phyloP scores from a whole-genome alignment of 139 green algal genomes.

The Tetradesmus lagerheimii region DNA sequence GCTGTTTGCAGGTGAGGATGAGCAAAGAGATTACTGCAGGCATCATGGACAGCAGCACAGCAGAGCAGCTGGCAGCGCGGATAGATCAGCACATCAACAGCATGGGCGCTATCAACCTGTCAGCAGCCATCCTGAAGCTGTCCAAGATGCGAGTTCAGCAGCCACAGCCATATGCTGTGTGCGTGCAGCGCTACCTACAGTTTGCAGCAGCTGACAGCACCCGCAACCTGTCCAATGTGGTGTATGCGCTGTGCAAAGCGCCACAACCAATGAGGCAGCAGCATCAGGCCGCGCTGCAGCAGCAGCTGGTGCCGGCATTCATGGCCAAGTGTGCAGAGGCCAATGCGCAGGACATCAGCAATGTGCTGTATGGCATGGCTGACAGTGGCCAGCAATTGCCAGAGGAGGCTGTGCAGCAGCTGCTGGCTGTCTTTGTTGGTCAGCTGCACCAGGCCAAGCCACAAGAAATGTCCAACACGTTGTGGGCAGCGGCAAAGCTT shows the following conservation, averaged over 20 bases:
- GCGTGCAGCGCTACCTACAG: background rate
- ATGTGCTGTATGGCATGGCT: background rate
- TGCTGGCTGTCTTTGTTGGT: background rate
- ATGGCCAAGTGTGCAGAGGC: background rate
- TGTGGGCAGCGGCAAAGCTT: too few species aligned
- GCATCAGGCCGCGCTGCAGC: background rate
- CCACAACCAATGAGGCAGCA: background rate
- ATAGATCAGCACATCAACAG: background rate
- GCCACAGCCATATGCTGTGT: background rate
- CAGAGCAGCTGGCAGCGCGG: background rate
- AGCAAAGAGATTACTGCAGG: too few species aligned
- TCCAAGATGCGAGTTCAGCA: background rate
- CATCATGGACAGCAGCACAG: too few species aligned
- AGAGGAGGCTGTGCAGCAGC: conserved; percentile 1
- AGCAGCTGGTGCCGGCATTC: background rate
- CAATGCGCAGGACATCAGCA: background rate
- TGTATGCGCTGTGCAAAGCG: background rate
- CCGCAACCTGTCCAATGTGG: background rate
- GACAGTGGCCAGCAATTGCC: background rate
- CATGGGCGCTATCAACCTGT: background rate
- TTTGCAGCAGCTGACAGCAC: background rate
- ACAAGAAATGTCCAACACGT: too few species aligned
- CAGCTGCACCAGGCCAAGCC: too few species aligned
- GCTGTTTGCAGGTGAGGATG: background rate
- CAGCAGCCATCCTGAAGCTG: background rate